Conservation (phyloP, 75 land plant species). For the Adiantum capillusveneris region DNA sequence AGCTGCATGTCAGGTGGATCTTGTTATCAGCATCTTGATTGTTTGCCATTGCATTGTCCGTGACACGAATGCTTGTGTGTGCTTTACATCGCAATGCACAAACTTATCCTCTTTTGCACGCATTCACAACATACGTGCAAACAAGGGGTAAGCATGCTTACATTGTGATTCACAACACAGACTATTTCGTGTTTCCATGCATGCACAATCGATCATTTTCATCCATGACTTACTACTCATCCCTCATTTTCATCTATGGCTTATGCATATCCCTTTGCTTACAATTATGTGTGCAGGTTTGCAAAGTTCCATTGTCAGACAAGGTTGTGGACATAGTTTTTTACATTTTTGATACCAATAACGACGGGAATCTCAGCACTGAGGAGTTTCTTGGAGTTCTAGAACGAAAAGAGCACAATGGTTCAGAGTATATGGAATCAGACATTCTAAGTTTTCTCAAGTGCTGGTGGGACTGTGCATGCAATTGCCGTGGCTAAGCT, state of each 20-base stretch:
- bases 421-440: constrained; percentile 33
- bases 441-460: constrained; percentile 42
- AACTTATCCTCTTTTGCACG: too few species aligned
- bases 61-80: too few species aligned
- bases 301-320: constrained; percentile 43
- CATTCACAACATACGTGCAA: too few species aligned
- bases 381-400: constrained; percentile 72
- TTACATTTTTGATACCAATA: constrained; percentile 65
- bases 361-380: constrained; percentile 65
- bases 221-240: too few species aligned
- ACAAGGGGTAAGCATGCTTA: too few species aligned
- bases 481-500: constrained; percentile 10
- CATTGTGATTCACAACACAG: too few species aligned
- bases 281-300: constrained; percentile 56
- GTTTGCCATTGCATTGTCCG: too few species aligned
- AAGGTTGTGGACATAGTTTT: constrained; percentile 64
- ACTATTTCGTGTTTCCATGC: too few species aligned
- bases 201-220: too few species aligned
- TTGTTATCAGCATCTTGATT: not conserved
- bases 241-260: too few species aligned
- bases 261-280: not conserved
- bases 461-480: constrained; percentile 58
- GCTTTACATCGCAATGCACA: too few species aligned
- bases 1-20: constrained; percentile 64
- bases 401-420: constrained; percentile 50